Base-by-base conservation (phyloP, 2,329 filamentous ascomycete species). In the Xylaria polymorpha region DNA sequence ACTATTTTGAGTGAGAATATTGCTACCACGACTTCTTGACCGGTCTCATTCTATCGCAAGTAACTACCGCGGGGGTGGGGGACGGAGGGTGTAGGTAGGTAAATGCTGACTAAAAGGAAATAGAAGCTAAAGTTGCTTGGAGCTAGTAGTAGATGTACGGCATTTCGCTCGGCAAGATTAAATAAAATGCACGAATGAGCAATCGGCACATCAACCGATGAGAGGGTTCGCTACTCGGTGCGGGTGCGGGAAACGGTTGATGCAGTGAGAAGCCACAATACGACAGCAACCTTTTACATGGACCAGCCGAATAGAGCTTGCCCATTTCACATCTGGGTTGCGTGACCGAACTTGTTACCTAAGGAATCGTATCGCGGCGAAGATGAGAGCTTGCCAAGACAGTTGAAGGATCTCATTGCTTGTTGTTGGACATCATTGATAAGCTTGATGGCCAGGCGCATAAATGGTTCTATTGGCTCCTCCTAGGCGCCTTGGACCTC, bases 381-480 rank as follows among this genome's bases (percentile, higher is more conserved):
- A 58, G 35, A 65, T 51, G 48, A 37, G 39, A 59, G 12, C 29
- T 57, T 37, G 67, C 63, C 67, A 66, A 69, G 67, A 41, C 29
- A 29, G 43, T n/a, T 44, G 12, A 57, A 68, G 46, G 55, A 58
- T 48, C 59, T 57, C 32, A n/a, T 14, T 18, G 35, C 59, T 22
- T 68, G 64, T 22, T 68, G 64, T 58, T 70, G 50, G 32, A 67
- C 66, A 56, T 53, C 57, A 65, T 66, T 69, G 63, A 69, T 69
- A 66, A 69, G 67, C 67, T 51, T 53, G 44, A 63, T 51, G 56
- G 46, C 32, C 22, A 50, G 55, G 51, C n/a, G 43, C 37, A 18
- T 29, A 37, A 64, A 46, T 48, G 22, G 20, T 67, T 64, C 41
- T 57, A 69, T 69, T 69, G 67, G 67, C 55, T 51, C 59, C n/a